Evolutionary conservation across 106 monocot genomes (phyloP).

Genomic region (Triglochin maritima): DNA sequence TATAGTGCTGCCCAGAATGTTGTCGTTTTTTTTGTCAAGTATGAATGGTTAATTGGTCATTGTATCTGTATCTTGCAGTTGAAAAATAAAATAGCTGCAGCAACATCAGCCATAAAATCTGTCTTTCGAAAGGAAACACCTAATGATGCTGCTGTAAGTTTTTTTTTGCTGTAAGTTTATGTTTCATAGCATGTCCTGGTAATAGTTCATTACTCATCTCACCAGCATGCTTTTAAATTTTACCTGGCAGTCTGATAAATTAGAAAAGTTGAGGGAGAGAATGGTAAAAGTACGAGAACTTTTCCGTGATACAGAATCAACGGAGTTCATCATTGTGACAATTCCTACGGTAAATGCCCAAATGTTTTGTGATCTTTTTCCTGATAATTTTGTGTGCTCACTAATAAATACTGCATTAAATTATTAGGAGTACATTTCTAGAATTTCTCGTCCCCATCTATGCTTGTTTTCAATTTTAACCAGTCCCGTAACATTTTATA

Average conservation of each 20-base stretch:
- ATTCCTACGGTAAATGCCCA: conserved; percentile 68
- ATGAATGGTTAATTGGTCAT: neutral
- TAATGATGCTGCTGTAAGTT: conserved; percentile 56
- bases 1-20: no score
- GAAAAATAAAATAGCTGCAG: conserved; percentile 73
- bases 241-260: conserved; percentile 65
- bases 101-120: conserved; percentile 98
- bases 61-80: conserved; percentile 35
- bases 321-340: conserved; percentile 93
- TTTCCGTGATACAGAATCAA: conserved; percentile 81
- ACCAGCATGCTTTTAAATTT: no score
- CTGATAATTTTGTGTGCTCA: no score
- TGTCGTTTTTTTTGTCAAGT: no score
- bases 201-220: no score
- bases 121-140: conserved; percentile 73
- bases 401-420: no score
- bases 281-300: conserved; percentile 95
- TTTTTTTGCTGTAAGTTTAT: conserved; percentile 59
- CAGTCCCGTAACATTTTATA: no score
- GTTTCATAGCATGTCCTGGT: neutral
- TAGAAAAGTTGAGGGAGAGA: conserved; percentile 88
- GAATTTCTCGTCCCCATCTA: no score
- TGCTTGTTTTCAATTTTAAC: no score
- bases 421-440: no score
- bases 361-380: neutral